Percentiles rank a stretch among this genome's conserved stretches.
Evolutionary conservation across 345 rosid species (phyloP).

Genomic region (Diplotaxis tenuifolia): DNA sequence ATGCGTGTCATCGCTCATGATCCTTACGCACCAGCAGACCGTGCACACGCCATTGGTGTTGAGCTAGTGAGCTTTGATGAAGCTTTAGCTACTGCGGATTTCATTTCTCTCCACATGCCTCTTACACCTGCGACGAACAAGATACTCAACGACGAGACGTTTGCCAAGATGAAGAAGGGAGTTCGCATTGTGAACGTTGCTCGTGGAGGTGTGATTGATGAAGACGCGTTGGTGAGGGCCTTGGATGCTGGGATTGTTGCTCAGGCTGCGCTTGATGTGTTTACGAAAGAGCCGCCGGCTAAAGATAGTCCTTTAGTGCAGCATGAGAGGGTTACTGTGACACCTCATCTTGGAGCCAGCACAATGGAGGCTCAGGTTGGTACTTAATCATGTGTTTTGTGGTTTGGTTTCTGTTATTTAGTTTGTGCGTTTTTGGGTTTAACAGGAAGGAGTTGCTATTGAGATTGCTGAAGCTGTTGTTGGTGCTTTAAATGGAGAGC

Average conservation of each 20-base stretch:
- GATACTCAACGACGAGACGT: constrained; percentile 72
- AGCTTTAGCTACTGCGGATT: constrained; percentile 73
- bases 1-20: constrained; percentile 88
- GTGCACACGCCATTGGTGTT: constrained; percentile 84
- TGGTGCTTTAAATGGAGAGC: constrained; percentile 85
- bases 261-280: no score
- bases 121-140: constrained; percentile 71
- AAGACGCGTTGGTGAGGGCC: constrained; percentile 84
- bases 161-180: constrained; percentile 90
- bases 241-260: constrained; percentile 69
- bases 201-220: constrained; percentile 93
- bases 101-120: constrained; percentile 89
- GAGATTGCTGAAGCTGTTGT: no score
- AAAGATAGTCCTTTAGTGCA: constrained; percentile 69
- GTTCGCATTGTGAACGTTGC: constrained; percentile 76
- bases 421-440: no score
- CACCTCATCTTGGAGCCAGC: constrained; percentile 95
- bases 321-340: constrained; percentile 75
- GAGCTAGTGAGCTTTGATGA: constrained; percentile 80
- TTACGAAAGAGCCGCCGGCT: constrained; percentile 73
- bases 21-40: constrained; percentile 88
- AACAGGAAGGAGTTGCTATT: no score
- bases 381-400: no score
- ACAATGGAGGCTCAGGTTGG: constrained; percentile 65
- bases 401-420: no score